phyloP scores from a whole-genome alignment of 331 rosid species.

The Rosa hybrid region DNA sequence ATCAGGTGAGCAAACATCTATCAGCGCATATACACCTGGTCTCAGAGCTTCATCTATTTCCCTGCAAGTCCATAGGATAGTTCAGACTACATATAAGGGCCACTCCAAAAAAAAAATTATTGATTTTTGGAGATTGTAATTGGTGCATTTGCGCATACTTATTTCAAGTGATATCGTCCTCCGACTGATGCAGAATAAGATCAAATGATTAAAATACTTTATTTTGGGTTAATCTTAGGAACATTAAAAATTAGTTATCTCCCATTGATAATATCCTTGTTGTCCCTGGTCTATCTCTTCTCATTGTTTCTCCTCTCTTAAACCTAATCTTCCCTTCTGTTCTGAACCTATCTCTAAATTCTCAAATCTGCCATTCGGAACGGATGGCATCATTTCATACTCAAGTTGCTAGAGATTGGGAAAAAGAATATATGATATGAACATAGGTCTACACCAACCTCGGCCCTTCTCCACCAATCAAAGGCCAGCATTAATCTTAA shows the following conservation, averaged over 20 bases:
- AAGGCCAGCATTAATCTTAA: background rate
- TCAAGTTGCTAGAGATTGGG: slow-evolving; percentile 9
- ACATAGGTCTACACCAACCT: background rate
- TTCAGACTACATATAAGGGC: slow-evolving; percentile 21
- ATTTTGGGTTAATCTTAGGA: background rate
- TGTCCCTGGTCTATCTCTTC: background rate
- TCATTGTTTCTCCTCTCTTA: background rate
- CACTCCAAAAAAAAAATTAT: background rate
- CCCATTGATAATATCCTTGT: background rate
- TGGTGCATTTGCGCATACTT: background rate
- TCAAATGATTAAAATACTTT: background rate
- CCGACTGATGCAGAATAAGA: background rate
- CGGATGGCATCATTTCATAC: background rate
- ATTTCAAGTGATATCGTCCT: background rate
- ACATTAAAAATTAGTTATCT: background rate
- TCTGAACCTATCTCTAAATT: slow-evolving; percentile 1
- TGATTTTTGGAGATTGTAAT: background rate
- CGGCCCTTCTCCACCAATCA: background rate
- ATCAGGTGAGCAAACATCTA: slow-evolving; percentile 71
- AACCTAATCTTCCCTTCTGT: background rate
- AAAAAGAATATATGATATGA: background rate
- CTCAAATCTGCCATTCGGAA: background rate
- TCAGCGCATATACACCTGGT: slow-evolving; percentile 79
- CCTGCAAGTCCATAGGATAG: slow-evolving; percentile 46
- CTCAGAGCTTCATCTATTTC: slow-evolving; percentile 84